Evolutionary conservation across 768 basidiomycete species (phyloP).

Genomic region (Coprinopsis sp.): DNA sequence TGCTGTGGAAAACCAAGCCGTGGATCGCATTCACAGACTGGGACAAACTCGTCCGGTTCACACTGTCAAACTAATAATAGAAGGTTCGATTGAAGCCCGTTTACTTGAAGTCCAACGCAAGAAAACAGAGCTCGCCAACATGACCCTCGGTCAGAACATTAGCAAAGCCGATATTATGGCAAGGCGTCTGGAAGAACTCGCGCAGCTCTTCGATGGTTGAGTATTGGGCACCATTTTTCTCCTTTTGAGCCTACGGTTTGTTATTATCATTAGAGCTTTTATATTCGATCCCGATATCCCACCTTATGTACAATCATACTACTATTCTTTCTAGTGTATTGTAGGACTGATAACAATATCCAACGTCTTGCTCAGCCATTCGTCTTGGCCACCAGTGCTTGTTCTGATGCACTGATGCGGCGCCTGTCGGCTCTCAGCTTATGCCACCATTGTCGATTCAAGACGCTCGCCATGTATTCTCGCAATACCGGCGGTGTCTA

Average conservation of each 20-base stretch:
- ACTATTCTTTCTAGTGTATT: background rate
- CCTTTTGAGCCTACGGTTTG: background rate
- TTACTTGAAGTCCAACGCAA: constrained; percentile 91
- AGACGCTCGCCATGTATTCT: constrained; percentile 14
- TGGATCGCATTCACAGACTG: constrained; percentile 96
- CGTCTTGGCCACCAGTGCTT: too few relatives aligned
- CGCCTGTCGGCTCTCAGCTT: background rate
- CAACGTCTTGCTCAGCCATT: too few relatives aligned
- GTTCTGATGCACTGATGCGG: too few relatives aligned
- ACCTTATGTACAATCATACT: background rate
- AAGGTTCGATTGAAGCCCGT: constrained; percentile 89
- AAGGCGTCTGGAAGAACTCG: constrained; percentile 84
- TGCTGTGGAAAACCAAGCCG: constrained; percentile 95
- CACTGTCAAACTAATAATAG: constrained; percentile 90
- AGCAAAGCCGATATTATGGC: constrained; percentile 86
- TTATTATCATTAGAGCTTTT: background rate
- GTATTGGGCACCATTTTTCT: background rate
- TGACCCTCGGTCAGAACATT: constrained; percentile 84
- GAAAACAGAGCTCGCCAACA: constrained; percentile 91
- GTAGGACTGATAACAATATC: too few relatives aligned
- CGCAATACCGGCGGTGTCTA: constrained; percentile 39
- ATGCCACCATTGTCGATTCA: background rate
- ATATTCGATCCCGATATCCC: background rate
- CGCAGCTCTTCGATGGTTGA: constrained; percentile 51
- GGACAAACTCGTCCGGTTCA: constrained; percentile 92